These are phyloP conservation scores for Trichosporon coremiiforme DNA, from an alignment of 1,284 basidiomycete genomes.

Conservation along the genomic window DNA sequence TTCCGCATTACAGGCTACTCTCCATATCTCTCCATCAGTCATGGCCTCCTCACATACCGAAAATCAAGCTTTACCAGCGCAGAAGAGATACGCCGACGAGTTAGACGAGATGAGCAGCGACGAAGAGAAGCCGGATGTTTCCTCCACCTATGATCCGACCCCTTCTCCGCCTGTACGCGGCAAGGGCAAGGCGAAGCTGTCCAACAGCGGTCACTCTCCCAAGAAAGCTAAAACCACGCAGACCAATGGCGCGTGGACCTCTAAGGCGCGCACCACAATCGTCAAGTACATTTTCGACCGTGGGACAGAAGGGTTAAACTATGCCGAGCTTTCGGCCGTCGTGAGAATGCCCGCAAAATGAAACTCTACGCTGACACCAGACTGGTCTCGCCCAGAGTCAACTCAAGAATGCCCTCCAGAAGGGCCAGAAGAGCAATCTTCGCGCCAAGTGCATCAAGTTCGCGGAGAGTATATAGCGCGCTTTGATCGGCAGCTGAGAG, in stretches of 20 bases:
- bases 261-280: constrained; percentile 29
- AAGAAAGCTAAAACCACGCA: background rate
- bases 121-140: background rate
- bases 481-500: too few relatives aligned
- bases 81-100: too few relatives aligned
- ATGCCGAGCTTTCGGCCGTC: constrained; percentile 29
- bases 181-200: background rate
- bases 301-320: constrained; percentile 32
- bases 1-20: background rate
- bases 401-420: constrained; percentile 39
- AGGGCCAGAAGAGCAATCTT: constrained; percentile 38
- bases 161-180: background rate
- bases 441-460: constrained; percentile 33
- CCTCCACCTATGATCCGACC: background rate
- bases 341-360: constrained; percentile 21
- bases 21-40: background rate
- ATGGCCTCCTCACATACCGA: background rate
- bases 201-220: background rate
- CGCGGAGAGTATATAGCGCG: background rate
- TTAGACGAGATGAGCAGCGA: background rate
- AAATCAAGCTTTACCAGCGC: background rate
- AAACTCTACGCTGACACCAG: constrained; percentile 22
- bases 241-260: constrained; percentile 29
- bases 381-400: constrained; percentile 32
- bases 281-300: constrained; percentile 35